Conservation (phyloP, 352 stramenopile genomes). For the Pythium sp. region DNA sequence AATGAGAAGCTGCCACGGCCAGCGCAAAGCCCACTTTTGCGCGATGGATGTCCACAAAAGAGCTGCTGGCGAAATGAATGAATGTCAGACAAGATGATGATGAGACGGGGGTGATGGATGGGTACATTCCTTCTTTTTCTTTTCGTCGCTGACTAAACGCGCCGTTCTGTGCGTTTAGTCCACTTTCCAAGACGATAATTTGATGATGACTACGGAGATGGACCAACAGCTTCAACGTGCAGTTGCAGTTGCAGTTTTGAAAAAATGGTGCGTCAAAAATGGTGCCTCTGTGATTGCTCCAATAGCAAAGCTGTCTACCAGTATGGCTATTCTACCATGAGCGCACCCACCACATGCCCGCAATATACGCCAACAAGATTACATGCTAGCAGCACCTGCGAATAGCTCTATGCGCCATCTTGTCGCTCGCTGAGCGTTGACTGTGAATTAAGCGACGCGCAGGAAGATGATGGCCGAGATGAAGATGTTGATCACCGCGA, state of each 20-base stretch:
- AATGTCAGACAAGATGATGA: neutral
- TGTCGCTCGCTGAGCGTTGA: too few relatives aligned
- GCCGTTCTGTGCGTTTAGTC: neutral
- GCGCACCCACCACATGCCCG: neutral
- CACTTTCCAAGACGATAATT: neutral
- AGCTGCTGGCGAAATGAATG: neutral
- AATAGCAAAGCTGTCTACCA: too few relatives aligned
- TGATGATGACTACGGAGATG: neutral
- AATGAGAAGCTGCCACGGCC: neutral
- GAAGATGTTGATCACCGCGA: slow-evolving; percentile 30
- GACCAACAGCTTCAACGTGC: neutral
- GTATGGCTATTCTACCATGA: neutral
- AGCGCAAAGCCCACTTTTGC: neutral
- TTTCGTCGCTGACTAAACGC: neutral
- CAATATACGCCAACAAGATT: neutral
- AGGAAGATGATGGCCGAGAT: slow-evolving; percentile 26
- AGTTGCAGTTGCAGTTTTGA: neutral
- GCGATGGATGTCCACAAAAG: neutral
- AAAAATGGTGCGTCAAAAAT: neutral
- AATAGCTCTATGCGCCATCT: neutral
- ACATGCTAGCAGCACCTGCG: neutral
- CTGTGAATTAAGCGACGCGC: neutral
- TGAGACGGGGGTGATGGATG: neutral
- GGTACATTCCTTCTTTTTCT: neutral
- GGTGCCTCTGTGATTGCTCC: too few relatives aligned